phyloP scores from a whole-genome alignment of 23 red algal species.

The Cyanidium caldarium region DNA sequence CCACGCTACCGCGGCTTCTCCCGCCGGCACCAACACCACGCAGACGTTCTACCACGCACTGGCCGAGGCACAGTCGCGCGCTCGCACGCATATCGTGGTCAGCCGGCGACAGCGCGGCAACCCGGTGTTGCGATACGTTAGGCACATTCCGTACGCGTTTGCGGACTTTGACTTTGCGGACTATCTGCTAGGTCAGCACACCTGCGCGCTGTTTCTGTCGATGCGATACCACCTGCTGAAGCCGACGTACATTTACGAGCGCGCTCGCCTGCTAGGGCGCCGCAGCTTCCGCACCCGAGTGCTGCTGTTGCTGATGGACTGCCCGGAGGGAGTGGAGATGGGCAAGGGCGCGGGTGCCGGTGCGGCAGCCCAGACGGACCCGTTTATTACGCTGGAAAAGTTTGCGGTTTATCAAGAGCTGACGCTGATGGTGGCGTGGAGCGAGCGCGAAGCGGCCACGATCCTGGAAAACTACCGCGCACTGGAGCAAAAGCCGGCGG shows the following conservation, averaged over 20 bases:
- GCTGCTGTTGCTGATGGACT: slow-evolving; percentile 49
- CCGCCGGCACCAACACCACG: too few relatives aligned
- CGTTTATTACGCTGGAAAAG: slow-evolving; percentile 35
- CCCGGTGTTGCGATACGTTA: slow-evolving; percentile 32
- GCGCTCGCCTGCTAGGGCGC: slow-evolving; percentile 26
- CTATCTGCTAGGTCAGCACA: slow-evolving; percentile 33
- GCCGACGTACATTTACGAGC: slow-evolving; percentile 46
- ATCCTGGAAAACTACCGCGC: slow-evolving; percentile 57
- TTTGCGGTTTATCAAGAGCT: slow-evolving; percentile 35
- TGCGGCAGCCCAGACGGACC: not conserved
- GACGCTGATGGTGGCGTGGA: slow-evolving; percentile 45
- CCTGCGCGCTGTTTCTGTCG: slow-evolving; percentile 61
- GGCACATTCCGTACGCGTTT: slow-evolving; percentile 26
- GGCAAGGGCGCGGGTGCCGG: not conserved
- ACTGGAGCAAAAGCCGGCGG: slow-evolving; percentile 54
- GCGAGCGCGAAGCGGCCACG: slow-evolving; percentile 43
- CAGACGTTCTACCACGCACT: too few relatives aligned
- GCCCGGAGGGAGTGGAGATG: slow-evolving; percentile 15
- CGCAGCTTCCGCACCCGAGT: slow-evolving; percentile 32
- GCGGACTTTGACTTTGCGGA: not conserved
- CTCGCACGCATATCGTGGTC: slow-evolving; percentile 12
- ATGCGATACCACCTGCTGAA: slow-evolving; percentile 47
- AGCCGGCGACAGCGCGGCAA: slow-evolving; percentile 27
- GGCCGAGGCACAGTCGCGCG: not conserved
- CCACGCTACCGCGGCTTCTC: too few relatives aligned